Evolutionary conservation across 768 basidiomycete genomes (phyloP).

Genomic region (Mycena kentingensis): DNA sequence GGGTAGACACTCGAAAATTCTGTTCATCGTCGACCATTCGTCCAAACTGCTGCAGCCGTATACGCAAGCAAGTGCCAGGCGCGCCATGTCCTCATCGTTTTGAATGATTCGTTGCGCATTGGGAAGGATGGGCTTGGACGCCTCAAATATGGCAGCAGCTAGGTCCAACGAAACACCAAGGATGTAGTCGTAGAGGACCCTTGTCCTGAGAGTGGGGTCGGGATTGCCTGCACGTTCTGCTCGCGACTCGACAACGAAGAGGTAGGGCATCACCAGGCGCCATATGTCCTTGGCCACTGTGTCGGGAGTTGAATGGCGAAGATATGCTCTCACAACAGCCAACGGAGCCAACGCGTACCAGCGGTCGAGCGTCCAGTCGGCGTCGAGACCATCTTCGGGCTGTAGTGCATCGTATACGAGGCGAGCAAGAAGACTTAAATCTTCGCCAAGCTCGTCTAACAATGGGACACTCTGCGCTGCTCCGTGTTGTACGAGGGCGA

Average conservation of each 20-base stretch:
- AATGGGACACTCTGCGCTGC: constrained; percentile 76
- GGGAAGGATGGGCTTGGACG: constrained; percentile 87
- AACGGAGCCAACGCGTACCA: constrained; percentile 74
- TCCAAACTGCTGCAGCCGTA: constrained; percentile 78
- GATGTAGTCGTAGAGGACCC: constrained; percentile 71
- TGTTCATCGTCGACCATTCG: constrained; percentile 84
- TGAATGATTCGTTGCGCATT: constrained; percentile 70
- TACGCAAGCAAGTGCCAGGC: constrained; percentile 83
- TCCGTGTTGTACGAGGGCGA: constrained; percentile 82
- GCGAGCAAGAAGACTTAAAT: constrained; percentile 81
- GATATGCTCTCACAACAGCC: constrained; percentile 72
- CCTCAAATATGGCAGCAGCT: constrained; percentile 79
- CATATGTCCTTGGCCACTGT: constrained; percentile 69
- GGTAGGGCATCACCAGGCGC: constrained; percentile 85
- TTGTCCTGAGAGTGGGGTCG: constrained; percentile 64
- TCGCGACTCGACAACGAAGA: constrained; percentile 88
- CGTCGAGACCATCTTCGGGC: constrained; percentile 38
- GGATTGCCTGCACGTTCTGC: constrained; percentile 78
- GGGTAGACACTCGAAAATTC: constrained; percentile 94
- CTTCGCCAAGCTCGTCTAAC: constrained; percentile 88
- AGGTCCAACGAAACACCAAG: constrained; percentile 67
- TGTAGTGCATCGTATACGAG: constrained; percentile 82
- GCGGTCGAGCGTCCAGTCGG: constrained; percentile 74
- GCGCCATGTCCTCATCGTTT: constrained; percentile 81
- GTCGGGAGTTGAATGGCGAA: constrained; percentile 67